Evolutionary conservation across 1,139 yeast species (phyloP).

Genomic region (Debaryomyces nepalensis): DNA sequence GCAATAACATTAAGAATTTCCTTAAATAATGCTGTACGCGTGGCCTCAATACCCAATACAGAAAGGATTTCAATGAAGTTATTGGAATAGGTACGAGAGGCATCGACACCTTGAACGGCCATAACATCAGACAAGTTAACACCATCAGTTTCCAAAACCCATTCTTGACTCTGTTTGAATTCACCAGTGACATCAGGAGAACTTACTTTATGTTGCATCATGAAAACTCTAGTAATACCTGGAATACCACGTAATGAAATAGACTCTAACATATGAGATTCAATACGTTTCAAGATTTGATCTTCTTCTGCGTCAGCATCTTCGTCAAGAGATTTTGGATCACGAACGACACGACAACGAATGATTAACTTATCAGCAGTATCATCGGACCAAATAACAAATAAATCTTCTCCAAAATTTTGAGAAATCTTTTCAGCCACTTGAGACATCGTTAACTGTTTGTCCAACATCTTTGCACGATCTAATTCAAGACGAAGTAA

Average conservation of each 20-base stretch:
- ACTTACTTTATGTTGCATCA: conserved; percentile 90
- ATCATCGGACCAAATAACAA: conserved; percentile 99
- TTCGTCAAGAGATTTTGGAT: conserved; percentile 90
- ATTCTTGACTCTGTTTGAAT: conserved; percentile 85
- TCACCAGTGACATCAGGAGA: conserved; percentile 85
- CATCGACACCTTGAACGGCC: conserved; percentile 93
- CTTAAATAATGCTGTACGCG: conserved; percentile 89
- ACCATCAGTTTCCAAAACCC: conserved; percentile 99
- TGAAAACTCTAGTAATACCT: conserved; percentile 88
- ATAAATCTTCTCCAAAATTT: conserved; percentile 91
- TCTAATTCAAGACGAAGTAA: conserved; percentile 92
- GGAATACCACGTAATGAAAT: conserved; percentile 96
- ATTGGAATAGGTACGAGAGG: conserved; percentile 88
- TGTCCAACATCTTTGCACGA: conserved; percentile 98
- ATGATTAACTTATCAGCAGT: conserved; percentile 95
- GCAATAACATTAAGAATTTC: conserved; percentile 97
- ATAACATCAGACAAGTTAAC: conserved; percentile 94
- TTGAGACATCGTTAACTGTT: conserved; percentile 96
- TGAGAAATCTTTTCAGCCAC: conserved; percentile 96
- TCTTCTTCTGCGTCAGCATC: conserved; percentile 97
- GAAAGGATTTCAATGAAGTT: conserved; percentile 95
- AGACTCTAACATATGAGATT: conserved; percentile 94
- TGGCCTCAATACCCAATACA: conserved; percentile 98
- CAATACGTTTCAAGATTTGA: conserved; percentile 92
- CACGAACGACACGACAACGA: conserved; percentile 98